Base-by-base conservation (phyloP, 2,329 filamentous ascomycete genomes). In the Paradendryphiella salina region DNA sequence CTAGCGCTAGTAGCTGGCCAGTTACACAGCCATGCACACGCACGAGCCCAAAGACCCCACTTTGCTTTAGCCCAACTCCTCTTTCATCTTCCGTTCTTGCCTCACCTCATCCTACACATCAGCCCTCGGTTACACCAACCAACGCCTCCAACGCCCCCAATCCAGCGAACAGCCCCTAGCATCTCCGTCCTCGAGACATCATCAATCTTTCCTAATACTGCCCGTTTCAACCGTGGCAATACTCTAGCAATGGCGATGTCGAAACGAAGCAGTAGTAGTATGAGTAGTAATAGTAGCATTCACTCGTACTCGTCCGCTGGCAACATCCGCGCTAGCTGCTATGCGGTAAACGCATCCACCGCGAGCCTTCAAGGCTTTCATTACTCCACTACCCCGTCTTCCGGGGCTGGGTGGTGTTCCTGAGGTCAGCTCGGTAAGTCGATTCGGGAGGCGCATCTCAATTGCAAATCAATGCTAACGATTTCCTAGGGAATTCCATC, bases 291-390 rank as follows among this genome's bases (percentile, higher is more conserved):
- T 82, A 75, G 75, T 75, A 67, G 70, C 72, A 65, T 69, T 63
- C 69, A 72, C 73, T 78, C 74, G 69, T 75, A 84, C 82, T 84
- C 84, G 80, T 81, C 77, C 78, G 81, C 82, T 67, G 81, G 85
- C 79, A 88, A 88, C 75, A 86, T 94, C 77, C 87, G 93, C 79
- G 91, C 92, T 78, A 92, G 87, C 75, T 95, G 90, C 83, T 96
- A 96, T 79, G 80, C 89, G 67, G 89, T 93, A 75, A 85, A 92
- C 76, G 42, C 53, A 6, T 41, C 79, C 70, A 82, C 85, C 65
- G 82, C 85, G 74, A 82, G 80, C 71, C 82, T 96, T 68, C 46
- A 53, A 17, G 58, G 58, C 38, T 61, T 61, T 31, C 59, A 61
- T 50, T 61, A 57, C 54, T 95, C 88, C 85, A 92, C 91, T 89